phyloP scores from a whole-genome alignment of 2,329 filamentous ascomycete species.

The Colletotrichum neosansevieriae region DNA sequence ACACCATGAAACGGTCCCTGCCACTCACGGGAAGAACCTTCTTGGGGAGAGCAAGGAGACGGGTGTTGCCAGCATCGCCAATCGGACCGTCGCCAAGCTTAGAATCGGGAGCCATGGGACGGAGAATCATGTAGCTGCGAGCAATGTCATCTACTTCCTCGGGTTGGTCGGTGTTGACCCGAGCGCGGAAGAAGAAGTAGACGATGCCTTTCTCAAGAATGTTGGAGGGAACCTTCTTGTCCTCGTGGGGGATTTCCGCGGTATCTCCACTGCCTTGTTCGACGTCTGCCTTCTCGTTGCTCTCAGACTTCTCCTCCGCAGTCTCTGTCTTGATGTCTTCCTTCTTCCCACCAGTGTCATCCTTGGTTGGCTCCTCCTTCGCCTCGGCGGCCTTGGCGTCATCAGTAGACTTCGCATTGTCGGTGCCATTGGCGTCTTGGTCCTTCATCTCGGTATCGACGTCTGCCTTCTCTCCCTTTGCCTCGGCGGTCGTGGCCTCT shows the following conservation, averaged over 20 bases:
- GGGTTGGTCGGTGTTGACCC: conserved; percentile 79
- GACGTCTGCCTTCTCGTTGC: not conserved
- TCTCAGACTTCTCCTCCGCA: not conserved
- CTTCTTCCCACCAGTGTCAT: too few species aligned
- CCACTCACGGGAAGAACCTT: conserved; percentile 80
- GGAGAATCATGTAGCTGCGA: conserved; percentile 83
- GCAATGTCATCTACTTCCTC: conserved; percentile 78
- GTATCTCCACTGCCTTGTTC: not conserved
- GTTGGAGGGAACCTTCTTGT: conserved; percentile 47
- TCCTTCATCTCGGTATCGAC: conserved; percentile 32
- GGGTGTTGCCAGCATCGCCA: conserved; percentile 68
- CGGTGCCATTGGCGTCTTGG: not conserved
- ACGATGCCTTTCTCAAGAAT: conserved; percentile 90
- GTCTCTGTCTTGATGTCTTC: not conserved
- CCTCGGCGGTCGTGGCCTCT: not conserved
- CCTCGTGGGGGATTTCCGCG: conserved; percentile 35
- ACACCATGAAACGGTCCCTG: conserved; percentile 80
- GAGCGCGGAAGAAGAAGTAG: conserved; percentile 89
- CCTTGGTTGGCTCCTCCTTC: not conserved
- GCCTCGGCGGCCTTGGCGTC: not conserved
- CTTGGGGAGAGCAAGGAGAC: conserved; percentile 84
- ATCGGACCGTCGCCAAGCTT: conserved; percentile 68
- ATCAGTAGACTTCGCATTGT: not conserved
- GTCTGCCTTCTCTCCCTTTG: not conserved
- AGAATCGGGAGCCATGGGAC: conserved; percentile 78